phyloP scores from a whole-genome alignment of 305 asterid genomes.

The Fraxinus albicans region DNA sequence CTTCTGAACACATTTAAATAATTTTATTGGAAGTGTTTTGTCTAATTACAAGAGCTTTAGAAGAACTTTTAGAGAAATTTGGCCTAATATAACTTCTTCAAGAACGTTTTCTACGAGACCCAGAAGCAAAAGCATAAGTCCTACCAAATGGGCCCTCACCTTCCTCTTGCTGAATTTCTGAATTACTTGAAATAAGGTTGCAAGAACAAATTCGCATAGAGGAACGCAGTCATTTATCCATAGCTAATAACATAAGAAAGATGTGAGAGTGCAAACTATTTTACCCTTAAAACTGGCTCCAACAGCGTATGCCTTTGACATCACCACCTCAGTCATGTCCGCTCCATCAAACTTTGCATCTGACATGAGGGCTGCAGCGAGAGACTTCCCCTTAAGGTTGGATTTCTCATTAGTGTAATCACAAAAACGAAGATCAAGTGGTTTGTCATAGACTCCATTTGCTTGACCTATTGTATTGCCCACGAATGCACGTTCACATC shows the following conservation, averaged over 20 bases:
- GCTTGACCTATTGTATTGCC: conserved; percentile 98
- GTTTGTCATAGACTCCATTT: conserved; percentile 92
- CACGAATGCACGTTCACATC: conserved; percentile 90
- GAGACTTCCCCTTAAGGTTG: conserved; percentile 89
- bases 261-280: neutral
- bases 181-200: neutral
- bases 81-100: neutral
- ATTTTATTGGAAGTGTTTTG: neutral
- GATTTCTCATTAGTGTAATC: conserved; percentile 85
- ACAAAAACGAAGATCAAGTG: conserved; percentile 94
- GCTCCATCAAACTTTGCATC: conserved; percentile 98
- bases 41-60: neutral
- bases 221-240: neutral
- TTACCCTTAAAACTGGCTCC: conserved; percentile 93
- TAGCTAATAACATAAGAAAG: neutral
- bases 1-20: too few relatives aligned
- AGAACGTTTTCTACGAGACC: neutral
- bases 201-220: neutral
- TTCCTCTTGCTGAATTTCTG: neutral
- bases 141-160: neutral
- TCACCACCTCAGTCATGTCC: conserved; percentile 87
- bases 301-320: conserved; percentile 97
- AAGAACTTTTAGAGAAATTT: neutral
- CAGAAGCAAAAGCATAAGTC: neutral
- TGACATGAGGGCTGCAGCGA: conserved; percentile 91